These are phyloP conservation scores for Schizothecium vesticola DNA, from an alignment of 495 filamentous ascomycete species.

Conservation along the genomic window DNA sequence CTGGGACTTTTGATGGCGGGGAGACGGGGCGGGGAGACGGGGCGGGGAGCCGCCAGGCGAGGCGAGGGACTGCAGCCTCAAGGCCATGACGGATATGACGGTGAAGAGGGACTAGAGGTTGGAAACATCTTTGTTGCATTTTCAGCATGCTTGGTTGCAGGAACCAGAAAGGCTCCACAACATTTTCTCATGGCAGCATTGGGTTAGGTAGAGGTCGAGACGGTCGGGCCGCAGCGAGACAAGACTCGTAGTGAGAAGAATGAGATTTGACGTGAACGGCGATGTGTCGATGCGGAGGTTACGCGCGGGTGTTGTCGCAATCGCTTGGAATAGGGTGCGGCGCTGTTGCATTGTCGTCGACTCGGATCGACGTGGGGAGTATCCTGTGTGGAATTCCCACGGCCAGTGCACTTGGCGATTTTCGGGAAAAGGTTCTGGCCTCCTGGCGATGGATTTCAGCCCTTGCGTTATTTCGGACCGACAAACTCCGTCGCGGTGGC, in stretches of 20 bases:
- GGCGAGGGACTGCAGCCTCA: not conserved
- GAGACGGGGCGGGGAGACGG: not conserved
- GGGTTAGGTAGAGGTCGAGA: not conserved
- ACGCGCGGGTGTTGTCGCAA: not conserved
- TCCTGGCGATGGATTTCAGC: not conserved
- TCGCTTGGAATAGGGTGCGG: not conserved
- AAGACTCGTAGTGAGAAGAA: not conserved
- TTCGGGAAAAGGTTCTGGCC: not conserved
- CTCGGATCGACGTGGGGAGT: not conserved
- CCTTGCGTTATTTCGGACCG: not conserved
- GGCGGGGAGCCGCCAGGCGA: not conserved
- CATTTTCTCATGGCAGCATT: not conserved
- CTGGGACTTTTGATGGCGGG: conserved; percentile 38
- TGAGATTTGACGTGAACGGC: not conserved
- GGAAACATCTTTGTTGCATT: not conserved
- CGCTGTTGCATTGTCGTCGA: not conserved
- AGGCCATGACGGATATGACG: not conserved
- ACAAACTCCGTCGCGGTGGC: not conserved
- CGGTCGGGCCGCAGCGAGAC: not conserved
- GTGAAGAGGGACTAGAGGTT: not conserved
- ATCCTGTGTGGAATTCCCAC: too few species aligned
- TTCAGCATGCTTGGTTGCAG: not conserved
- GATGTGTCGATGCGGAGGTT: not conserved
- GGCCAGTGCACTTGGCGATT: too few species aligned
- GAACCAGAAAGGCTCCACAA: not conserved